phyloP scores from a whole-genome alignment of 345 rosid genomes.

The Linum usitatissimum region DNA sequence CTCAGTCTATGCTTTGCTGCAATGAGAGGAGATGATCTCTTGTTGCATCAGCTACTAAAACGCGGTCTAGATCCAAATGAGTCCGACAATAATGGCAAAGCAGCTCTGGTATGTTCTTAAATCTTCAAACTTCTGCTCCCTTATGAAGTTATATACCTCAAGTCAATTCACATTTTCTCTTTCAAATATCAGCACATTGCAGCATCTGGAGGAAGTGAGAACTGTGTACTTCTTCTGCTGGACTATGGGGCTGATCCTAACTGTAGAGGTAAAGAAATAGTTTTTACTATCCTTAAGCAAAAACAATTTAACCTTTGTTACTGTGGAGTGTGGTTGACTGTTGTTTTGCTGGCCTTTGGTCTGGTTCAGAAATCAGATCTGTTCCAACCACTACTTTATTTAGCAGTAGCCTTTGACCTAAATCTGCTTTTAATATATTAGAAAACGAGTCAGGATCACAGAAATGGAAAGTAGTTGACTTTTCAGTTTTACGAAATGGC shows the following conservation, averaged over 20 bases:
- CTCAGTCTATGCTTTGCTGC: slow-evolving; percentile 41
- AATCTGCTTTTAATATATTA: not conserved
- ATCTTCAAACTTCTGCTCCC: not conserved
- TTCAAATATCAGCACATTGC: slow-evolving; percentile 57
- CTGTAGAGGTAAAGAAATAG: slow-evolving; percentile 41
- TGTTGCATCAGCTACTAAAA: slow-evolving; percentile 19
- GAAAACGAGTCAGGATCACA: not conserved
- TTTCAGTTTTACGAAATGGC: too few relatives aligned
- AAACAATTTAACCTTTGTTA: not conserved
- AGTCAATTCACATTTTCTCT: not conserved
- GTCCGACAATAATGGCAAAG: slow-evolving; percentile 19
- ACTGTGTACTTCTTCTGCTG: slow-evolving; percentile 60
- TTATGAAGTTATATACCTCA: not conserved
- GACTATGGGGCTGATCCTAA: slow-evolving; percentile 61
- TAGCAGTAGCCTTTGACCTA: not conserved
- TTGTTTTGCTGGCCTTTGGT: not conserved
- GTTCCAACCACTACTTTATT: not conserved
- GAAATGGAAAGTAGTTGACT: not conserved
- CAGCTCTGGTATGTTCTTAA: slow-evolving; percentile 15
- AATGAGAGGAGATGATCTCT: slow-evolving; percentile 16
- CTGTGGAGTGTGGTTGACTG: not conserved
- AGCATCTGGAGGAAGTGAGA: slow-evolving; percentile 63
- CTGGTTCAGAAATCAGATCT: not conserved
- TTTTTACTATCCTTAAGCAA: not conserved
- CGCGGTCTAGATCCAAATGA: slow-evolving; percentile 25